A percentile compares a stretch with the other conserved stretches of the same genome.
phyloP scores from a whole-genome alignment of 2,329 filamentous ascomycete species.

The Emergomyces africanus region DNA sequence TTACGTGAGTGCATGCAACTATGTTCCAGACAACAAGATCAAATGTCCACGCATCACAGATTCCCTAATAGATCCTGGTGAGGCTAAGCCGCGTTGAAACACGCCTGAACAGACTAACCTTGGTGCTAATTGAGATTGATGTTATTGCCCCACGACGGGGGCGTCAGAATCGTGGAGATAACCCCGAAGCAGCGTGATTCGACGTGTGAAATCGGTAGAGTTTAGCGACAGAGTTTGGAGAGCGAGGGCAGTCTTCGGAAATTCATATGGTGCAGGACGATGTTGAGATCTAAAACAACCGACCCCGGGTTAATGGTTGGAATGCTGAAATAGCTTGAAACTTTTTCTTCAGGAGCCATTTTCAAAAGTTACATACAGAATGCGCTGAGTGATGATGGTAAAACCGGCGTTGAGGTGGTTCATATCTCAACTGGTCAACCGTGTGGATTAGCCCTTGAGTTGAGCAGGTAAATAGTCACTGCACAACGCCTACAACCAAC shows the following conservation, averaged over 20 bases:
- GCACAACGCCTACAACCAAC: too few species aligned
- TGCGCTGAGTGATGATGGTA: background rate
- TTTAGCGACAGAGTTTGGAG: background rate
- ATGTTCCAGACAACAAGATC: background rate
- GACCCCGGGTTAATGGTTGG: background rate
- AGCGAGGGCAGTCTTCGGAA: background rate
- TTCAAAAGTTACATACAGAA: background rate
- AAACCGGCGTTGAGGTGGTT: background rate
- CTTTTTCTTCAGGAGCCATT: background rate
- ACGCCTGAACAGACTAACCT: background rate
- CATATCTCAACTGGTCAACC: background rate
- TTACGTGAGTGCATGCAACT: background rate
- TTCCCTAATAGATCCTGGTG: background rate
- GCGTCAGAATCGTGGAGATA: background rate
- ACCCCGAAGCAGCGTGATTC: background rate
- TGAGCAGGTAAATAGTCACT: too few species aligned
- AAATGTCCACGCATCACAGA: background rate
- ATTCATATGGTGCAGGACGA: background rate
- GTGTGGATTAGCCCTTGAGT: background rate
- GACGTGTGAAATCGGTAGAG: background rate
- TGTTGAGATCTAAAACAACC: background rate
- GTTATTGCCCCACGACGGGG: background rate
- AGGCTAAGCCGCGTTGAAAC: conserved; percentile 1
- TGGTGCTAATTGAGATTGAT: background rate
- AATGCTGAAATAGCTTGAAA: background rate